A percentile compares a stretch with the other conserved stretches of the same genome.
Conservation (phyloP, 2,329 filamentous ascomycete genomes). For the Colletotrichum brevisporum region DNA sequence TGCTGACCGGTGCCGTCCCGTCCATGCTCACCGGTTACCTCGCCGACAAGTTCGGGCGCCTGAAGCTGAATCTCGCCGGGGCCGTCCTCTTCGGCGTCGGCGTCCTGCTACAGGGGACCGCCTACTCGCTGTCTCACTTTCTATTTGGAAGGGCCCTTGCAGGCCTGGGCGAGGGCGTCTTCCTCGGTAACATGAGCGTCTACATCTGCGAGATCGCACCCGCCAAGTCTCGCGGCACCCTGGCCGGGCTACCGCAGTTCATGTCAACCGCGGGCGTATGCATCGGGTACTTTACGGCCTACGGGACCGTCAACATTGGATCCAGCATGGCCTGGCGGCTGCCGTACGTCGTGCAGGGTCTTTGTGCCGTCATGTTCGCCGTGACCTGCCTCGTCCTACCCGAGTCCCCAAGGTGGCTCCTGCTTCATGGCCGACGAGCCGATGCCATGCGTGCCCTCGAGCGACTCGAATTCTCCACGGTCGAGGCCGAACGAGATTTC, state of each 20-base stretch:
- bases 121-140: constrained; percentile 64
- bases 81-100: constrained; percentile 68
- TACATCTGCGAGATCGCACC: constrained; percentile 75
- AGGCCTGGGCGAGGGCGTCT: constrained; percentile 73
- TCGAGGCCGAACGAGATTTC: constrained; percentile 64
- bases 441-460: constrained; percentile 61
- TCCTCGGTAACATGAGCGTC: constrained; percentile 68
- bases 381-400: constrained; percentile 60
- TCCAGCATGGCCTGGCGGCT: constrained; percentile 68
- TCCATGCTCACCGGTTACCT: constrained; percentile 71
- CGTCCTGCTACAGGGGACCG: constrained; percentile 64
- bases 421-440: constrained; percentile 58
- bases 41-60: constrained; percentile 64
- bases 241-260: constrained; percentile 68
- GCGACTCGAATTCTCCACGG: constrained; percentile 57
- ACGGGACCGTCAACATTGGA: constrained; percentile 60
- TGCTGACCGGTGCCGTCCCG: constrained; percentile 71
- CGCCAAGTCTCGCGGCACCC: constrained; percentile 60
- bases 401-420: constrained; percentile 72
- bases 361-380: constrained; percentile 54
- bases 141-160: constrained; percentile 67
- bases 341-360: constrained; percentile 65
- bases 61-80: constrained; percentile 59
- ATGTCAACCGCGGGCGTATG: constrained; percentile 65
- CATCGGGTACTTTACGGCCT: constrained; percentile 72